Base-by-base conservation (phyloP, 108 stramenopile genomes). In the Discostella pseudostelligera region DNA sequence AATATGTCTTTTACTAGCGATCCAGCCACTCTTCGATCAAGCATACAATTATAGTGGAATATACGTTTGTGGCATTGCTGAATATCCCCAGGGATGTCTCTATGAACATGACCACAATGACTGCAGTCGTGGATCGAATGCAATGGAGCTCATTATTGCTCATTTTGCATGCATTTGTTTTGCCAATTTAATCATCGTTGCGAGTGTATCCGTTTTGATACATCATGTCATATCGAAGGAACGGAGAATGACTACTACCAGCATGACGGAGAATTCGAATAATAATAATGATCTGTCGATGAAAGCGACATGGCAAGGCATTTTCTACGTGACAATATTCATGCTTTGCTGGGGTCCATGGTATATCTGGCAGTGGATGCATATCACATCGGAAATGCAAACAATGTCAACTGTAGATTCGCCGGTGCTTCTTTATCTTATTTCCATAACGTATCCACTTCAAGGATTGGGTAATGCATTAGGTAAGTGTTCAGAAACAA, bases 241-340 rank as follows among this genome's bases (percentile, higher is more conserved):
- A 13, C 59, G 53, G 19, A 37, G 54, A 67, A 76, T 68, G 61
- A 59, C 46, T 14, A 21, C 46, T 14, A 21, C 14, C 9, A 56
- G 44, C 21, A 4, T 5, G 7, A 32, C 49, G 21, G 42, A 36
- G 20, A 48, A 37, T 32, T 4, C 36, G 16, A 49, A 16, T 17
- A 58, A 20, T 17, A 58, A 20, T 29, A 32, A 53, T 22, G 58
- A 28, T 37, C 22, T 13, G 10, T 56, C 67, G 8, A 76, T 14
- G 5, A 64, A 62, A 49, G 50, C 46, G 5, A 50, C 53, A 4
- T 68, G 66, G 66, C 74, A 76, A 51, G 74, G 74, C 8, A 56
- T 76, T 49, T 76, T 59, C 66, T 76, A 68, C 37, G 56, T 68
- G 25, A 17, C 60, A 48, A 50, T 59, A 28, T 76, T 76, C 47